A percentile compares a stretch with the other conserved stretches of the same genome.
These are phyloP conservation scores for Paxillus ammoniavirescens DNA, from an alignment of 768 basidiomycete genomes.

Conservation along the genomic window DNA sequence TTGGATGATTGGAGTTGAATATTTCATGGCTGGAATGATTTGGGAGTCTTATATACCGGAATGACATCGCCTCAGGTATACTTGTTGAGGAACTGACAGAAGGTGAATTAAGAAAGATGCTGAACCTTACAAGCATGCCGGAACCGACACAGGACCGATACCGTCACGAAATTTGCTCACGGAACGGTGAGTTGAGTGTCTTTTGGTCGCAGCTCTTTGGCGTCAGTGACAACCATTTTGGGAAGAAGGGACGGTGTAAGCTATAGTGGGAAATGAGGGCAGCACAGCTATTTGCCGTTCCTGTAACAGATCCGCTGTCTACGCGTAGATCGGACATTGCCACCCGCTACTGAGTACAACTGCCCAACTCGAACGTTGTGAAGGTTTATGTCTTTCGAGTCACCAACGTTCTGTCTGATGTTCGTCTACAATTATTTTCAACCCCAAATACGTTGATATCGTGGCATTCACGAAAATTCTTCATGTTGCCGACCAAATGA, in stretches of 20 bases:
- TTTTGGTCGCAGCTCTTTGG: conserved; percentile 6
- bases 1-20: conserved; percentile 2
- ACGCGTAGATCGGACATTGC: conserved; percentile 7
- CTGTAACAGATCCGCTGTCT: conserved; percentile 12
- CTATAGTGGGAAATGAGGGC: neutral
- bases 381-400: too few relatives aligned
- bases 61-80: conserved; percentile 26
- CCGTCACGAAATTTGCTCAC: conserved; percentile 18
- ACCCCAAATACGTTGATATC: neutral
- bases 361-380: neutral
- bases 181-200: conserved; percentile 10
- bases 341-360: neutral
- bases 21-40: neutral
- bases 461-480: neutral
- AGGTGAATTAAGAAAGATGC: conserved; percentile 21
- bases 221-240: conserved; percentile 2
- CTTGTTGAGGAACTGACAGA: conserved; percentile 14
- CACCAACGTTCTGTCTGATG: too few relatives aligned
- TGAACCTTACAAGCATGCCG: conserved; percentile 16
- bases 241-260: neutral
- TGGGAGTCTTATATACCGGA: conserved; percentile 26
- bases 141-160: conserved; percentile 28
- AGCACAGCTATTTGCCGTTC: conserved; percentile 18
- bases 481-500: neutral
- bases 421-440: neutral